Evolutionary conservation across 75 land plant species (phyloP).

Genomic region (Picea sitchensis): DNA sequence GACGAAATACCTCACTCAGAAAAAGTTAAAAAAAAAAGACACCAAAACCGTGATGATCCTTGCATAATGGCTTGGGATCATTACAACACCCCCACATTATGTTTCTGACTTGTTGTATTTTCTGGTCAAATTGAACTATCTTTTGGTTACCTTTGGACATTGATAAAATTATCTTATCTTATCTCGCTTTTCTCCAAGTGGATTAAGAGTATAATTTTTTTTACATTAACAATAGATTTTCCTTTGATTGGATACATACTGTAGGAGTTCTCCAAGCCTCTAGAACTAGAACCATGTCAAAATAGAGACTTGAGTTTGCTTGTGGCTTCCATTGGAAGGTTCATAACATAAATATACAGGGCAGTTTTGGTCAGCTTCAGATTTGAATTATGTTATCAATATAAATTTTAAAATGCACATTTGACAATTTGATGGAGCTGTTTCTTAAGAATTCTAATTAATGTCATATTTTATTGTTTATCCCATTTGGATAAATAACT

Average conservation of each 20-base stretch:
- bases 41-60: no score
- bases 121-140: no score
- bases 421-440: neutral
- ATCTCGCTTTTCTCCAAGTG: neutral
- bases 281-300: neutral
- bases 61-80: no score
- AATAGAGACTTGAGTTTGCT: conserved; percentile 1
- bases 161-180: neutral
- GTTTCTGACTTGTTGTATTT: no score
- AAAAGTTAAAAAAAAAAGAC: no score
- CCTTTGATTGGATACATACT: neutral
- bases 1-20: no score
- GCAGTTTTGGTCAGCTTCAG: neutral
- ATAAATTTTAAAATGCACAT: neutral
- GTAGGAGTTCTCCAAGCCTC: neutral
- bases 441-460: neutral
- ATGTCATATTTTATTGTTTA: neutral
- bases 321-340: neutral
- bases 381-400: neutral
- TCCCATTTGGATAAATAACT: neutral
- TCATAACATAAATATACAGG: neutral
- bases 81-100: no score
- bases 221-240: neutral
- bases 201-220: neutral
- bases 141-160: no score